A percentile compares a stretch with the other conserved stretches of the same genome.
Evolutionary conservation across 345 rosid species (phyloP).

Genomic region (Orychophragmus violaceus): DNA sequence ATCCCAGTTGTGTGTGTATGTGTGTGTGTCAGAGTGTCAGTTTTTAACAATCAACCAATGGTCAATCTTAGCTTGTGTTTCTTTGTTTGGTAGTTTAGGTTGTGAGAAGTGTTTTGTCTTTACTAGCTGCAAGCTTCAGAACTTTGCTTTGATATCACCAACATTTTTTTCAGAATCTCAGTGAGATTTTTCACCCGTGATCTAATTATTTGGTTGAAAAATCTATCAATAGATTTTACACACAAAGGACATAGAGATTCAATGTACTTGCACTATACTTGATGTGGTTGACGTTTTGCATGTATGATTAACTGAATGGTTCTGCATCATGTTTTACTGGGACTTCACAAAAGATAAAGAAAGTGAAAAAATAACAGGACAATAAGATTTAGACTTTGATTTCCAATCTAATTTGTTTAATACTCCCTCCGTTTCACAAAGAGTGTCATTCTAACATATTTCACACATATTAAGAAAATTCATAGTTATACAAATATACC

Average conservation of each 20-base stretch:
- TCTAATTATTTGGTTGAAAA: slow-evolving; percentile 23
- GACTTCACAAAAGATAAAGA: background rate
- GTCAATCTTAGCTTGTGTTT: slow-evolving; percentile 21
- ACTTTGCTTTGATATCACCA: slow-evolving; percentile 27
- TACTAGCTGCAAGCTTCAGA: slow-evolving; percentile 27
- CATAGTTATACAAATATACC: too few species aligned
- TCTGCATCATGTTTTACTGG: background rate
- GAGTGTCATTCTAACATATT: too few species aligned
- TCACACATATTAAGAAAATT: too few species aligned
- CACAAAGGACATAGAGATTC: background rate
- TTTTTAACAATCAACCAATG: slow-evolving; percentile 21
- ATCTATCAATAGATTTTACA: slow-evolving; percentile 11
- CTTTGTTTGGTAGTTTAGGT: slow-evolving; percentile 29
- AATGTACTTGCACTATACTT: background rate
- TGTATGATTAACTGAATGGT: background rate
- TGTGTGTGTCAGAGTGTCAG: slow-evolving; percentile 33
- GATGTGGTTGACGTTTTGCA: background rate
- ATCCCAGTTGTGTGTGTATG: slow-evolving; percentile 14
- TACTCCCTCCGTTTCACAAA: too few species aligned
- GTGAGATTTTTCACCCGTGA: slow-evolving; percentile 59
- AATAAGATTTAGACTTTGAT: background rate
- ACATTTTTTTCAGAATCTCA: slow-evolving; percentile 28
- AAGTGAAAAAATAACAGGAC: background rate
- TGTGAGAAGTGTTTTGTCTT: background rate
- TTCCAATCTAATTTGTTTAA: background rate